Base-by-base conservation (phyloP, 495 filamentous ascomycete species). In the Cercophora newfieldiana region DNA sequence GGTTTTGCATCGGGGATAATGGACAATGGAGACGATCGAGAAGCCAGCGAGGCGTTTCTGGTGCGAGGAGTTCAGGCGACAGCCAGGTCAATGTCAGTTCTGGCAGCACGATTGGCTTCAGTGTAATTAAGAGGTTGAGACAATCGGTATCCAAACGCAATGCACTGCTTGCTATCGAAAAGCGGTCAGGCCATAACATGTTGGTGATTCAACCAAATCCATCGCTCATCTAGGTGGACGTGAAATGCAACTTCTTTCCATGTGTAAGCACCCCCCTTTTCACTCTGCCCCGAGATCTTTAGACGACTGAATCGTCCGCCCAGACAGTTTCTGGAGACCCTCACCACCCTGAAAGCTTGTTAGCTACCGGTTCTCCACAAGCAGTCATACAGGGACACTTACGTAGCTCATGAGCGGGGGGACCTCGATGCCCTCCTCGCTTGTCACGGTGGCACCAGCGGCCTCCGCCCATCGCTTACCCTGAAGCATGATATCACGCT, bases 341-440 rank as follows among this genome's bases (percentile, higher is more conserved):
- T 99, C 95, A 68, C 96, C 95, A 65, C 88, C 91, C 93, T 96
- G 68, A 59, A 74, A 55, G 48, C 7, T 18, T 7, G 54, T 31
- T 26, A 61, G 65, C 83, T 74, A 59, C 61, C 12, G 21, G n/a
- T 30, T 69, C 30, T 49, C 24, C 21, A 31, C n/a, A 18, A 6
- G 24, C 48, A 30, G 7, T 18, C 68, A 66, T 10, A 56, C n/a
- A 48, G 8, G n/a, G 57, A 50, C 66, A 88, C 93, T 85, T 88
- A 96, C 94, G 74, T 99, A 99, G 85, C 93, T 97, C 73, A 94
- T 90, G 75, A 97, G 79, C 22, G 95, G 96, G 67, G 92, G 96
- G 21, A 99, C 88, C 72, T 99, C 95, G 22, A 99, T 85, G 22
- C 95, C 95, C 37, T 81, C 84, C 70, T 93, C 90, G 60, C 90